Evolutionary conservation across 768 basidiomycete species (phyloP).

Genomic region (Lentinus tigrinus): DNA sequence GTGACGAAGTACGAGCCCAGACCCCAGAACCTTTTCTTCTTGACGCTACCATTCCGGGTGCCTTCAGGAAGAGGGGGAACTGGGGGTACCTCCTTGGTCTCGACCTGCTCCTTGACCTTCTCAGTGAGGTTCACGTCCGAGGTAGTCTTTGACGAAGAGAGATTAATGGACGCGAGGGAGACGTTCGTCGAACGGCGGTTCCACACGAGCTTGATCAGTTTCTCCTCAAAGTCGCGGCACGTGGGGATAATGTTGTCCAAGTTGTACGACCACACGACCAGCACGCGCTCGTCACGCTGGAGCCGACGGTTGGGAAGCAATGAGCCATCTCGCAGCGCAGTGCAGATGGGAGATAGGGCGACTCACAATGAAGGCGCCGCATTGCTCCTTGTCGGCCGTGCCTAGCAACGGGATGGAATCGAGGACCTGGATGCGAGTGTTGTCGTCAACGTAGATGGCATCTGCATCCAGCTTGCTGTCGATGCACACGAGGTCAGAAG

Average conservation of each 20-base stretch:
- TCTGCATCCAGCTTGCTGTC: slow-evolving; percentile 55
- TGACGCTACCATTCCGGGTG: slow-evolving; percentile 1
- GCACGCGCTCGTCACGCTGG: slow-evolving; percentile 79
- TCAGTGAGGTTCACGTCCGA: slow-evolving; percentile 52
- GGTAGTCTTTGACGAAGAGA: slow-evolving; percentile 44
- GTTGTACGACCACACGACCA: slow-evolving; percentile 84
- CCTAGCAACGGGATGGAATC: slow-evolving; percentile 67
- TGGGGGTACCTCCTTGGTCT: slow-evolving; percentile 17
- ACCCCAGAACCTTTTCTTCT: slow-evolving; percentile 24
- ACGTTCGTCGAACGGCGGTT: slow-evolving; percentile 41
- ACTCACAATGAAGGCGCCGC: slow-evolving; percentile 81
- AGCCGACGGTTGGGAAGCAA: not conserved
- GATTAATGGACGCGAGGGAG: slow-evolving; percentile 29
- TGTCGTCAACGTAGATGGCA: slow-evolving; percentile 68
- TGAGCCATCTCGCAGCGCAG: not conserved
- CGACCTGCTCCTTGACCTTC: slow-evolving; percentile 32
- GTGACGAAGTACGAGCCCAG: slow-evolving; percentile 25
- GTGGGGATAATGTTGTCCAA: slow-evolving; percentile 76
- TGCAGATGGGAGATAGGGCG: not conserved
- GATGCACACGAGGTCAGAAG: not conserved
- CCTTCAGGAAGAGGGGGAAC: slow-evolving; percentile 10
- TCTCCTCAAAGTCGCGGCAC: slow-evolving; percentile 69
- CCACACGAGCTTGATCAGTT: slow-evolving; percentile 84
- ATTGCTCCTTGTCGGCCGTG: slow-evolving; percentile 87
- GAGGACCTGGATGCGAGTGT: slow-evolving; percentile 86